Base-by-base conservation (phyloP, 2,329 filamentous ascomycete species). In the Botryosphaeria dothidea region DNA sequence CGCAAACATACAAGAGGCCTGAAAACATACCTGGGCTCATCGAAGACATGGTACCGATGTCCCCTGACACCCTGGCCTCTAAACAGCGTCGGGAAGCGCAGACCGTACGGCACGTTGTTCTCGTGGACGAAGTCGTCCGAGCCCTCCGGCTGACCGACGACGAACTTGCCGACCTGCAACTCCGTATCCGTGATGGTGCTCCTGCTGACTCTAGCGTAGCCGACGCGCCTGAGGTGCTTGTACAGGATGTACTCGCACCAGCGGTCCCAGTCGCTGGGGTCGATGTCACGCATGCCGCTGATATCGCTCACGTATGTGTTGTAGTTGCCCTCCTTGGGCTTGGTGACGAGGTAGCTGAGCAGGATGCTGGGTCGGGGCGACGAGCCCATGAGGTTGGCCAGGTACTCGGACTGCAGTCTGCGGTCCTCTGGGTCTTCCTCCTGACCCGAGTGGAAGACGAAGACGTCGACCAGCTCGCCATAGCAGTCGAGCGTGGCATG, bases 181-280 rank as follows among this genome's bases (percentile, higher is more conserved):
- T 99, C 95, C 2, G 95, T 99, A 75, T 99, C 95, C 13, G 95
- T 99, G 71, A 99, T 98, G 1, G 92, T 96, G 71, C 89, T 89
- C 71, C 95, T 85, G 72, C 90, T 94, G 61, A 99, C 90, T 62
- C 95, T 84, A 3, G 95, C 95, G 76, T 99, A 99, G 1, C 92
- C 94, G 0, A 91, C 90, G 67, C 94, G 86, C 78, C 89, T 90
- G 67, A 99, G 80, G 13, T 89, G 89, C 83, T 97, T 97, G 84
- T 92, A 99, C 27, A 99, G 82, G 69, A 99, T 97, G 78, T 99
- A 99, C 82, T 99, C 94, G 82, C 95, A 99, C 95, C 95, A 99
- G 64, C 95, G 85, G 77, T 99, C 95, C 93, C 93, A 97, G 76
- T 99, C 95, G 3, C 84, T 89, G 0, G 89, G 86, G 73, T 99